Conservation (phyloP, 768 basidiomycete species). For the Leccinum aurantiacum region DNA sequence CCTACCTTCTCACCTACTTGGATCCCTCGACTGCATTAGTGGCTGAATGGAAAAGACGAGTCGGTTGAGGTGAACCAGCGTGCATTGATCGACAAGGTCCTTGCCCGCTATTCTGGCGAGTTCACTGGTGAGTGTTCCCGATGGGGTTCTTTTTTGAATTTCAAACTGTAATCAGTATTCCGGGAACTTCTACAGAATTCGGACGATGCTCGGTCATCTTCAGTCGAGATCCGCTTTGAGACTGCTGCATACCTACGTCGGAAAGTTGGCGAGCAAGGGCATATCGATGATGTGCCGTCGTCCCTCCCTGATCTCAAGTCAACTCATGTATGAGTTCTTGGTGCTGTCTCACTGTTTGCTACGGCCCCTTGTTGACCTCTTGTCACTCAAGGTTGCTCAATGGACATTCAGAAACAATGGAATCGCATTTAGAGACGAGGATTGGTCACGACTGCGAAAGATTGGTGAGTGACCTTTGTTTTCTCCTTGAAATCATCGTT, state of each 20-base stretch:
- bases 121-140: constrained; percentile 58
- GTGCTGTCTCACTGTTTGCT: background rate
- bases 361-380: background rate
- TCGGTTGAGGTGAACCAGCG: constrained; percentile 92
- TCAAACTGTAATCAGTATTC: constrained; percentile 41
- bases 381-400: constrained; percentile 55
- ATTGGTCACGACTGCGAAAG: constrained; percentile 20
- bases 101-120: constrained; percentile 94
- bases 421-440: constrained; percentile 57
- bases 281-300: constrained; percentile 4
- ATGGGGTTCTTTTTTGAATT: background rate
- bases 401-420: constrained; percentile 93
- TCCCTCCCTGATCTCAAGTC: constrained; percentile 66
- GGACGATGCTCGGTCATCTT: constrained; percentile 79
- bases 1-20: background rate
- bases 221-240: constrained; percentile 79
- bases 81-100: constrained; percentile 95
- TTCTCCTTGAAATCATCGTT: background rate
- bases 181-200: constrained; percentile 94
- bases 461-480: constrained; percentile 8
- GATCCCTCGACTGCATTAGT: constrained; percentile 31
- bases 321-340: constrained; percentile 44
- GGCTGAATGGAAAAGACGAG: constrained; percentile 68
- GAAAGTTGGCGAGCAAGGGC: constrained; percentile 8
- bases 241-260: constrained; percentile 50